These are phyloP conservation scores for Rhinocladiella similis DNA, from an alignment of 2,329 filamentous ascomycete species.

Conservation along the genomic window DNA sequence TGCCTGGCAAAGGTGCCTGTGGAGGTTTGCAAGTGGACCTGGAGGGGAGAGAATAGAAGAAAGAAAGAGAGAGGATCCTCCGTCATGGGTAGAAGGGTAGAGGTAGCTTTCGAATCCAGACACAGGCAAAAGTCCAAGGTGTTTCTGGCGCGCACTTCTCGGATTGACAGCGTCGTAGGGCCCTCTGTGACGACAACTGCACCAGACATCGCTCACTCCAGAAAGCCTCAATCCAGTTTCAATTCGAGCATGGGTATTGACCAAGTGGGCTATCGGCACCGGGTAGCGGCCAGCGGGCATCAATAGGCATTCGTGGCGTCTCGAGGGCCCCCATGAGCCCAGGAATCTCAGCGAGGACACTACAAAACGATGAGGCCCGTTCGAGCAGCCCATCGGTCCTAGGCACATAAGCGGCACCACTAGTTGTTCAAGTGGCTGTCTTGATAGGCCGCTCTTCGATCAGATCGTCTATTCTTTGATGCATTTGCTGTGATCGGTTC, in stretches of 20 bases:
- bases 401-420: not conserved
- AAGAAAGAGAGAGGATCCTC: not conserved
- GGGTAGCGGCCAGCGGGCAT: not conserved
- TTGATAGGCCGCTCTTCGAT: not conserved
- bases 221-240: not conserved
- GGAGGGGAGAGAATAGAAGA: not conserved
- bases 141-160: not conserved
- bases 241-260: not conserved
- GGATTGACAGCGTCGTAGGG: not conserved
- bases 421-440: not conserved
- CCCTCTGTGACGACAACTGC: not conserved
- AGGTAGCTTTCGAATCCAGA: not conserved
- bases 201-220: not conserved
- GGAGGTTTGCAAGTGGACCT: not conserved
- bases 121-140: not conserved
- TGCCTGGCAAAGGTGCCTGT: too few species aligned
- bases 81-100: not conserved
- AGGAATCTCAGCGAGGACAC: not conserved
- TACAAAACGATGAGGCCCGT: too few species aligned
- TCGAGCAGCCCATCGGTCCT: not conserved
- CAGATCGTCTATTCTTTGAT: conserved; percentile 1
- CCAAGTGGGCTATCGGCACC: not conserved
- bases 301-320: not conserved
- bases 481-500: not conserved
- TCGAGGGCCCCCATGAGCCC: not conserved